Evolutionary conservation across 2,329 filamentous ascomycete genomes (phyloP).

Genomic region (Alternaria sp.): DNA sequence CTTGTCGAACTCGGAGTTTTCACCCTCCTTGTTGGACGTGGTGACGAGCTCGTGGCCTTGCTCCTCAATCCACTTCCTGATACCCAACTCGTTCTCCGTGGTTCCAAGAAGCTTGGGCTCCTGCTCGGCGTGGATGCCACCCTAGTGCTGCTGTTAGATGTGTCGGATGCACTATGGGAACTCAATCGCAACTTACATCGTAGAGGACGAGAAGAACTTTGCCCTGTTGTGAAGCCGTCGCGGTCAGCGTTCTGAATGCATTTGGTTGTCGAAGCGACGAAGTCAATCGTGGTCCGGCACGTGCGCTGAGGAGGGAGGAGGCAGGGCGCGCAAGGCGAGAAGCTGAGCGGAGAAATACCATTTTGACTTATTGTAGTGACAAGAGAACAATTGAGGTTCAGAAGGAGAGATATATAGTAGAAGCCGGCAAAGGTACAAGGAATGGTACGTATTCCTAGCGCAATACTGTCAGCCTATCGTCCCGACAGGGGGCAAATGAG

Average conservation of each 20-base stretch:
- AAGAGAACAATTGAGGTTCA: slow-evolving; percentile 29
- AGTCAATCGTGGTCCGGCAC: slow-evolving; percentile 53
- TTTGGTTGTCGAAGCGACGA: slow-evolving; percentile 58
- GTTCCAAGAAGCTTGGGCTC: slow-evolving; percentile 91
- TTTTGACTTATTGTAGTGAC: slow-evolving; percentile 52
- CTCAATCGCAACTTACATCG: slow-evolving; percentile 69
- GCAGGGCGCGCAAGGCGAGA: slow-evolving; percentile 66
- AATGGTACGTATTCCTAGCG: slow-evolving; percentile 41
- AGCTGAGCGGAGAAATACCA: slow-evolving; percentile 70
- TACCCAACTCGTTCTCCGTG: slow-evolving; percentile 96
- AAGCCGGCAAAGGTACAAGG: slow-evolving; percentile 23
- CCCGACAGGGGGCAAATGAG: slow-evolving; percentile 23
- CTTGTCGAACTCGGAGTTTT: slow-evolving; percentile 91
- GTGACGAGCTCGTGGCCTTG: slow-evolving; percentile 96
- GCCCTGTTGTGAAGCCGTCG: slow-evolving; percentile 77
- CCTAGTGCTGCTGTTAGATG: slow-evolving; percentile 55
- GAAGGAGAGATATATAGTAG: slow-evolving; percentile 37
- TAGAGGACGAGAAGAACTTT: slow-evolving; percentile 95
- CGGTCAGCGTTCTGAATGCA: slow-evolving; percentile 69
- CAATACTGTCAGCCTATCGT: slow-evolving; percentile 36
- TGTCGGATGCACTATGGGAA: slow-evolving; percentile 18
- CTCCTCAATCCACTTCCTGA: slow-evolving; percentile 97
- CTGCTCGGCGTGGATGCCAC: slow-evolving; percentile 84
- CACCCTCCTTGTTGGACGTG: slow-evolving; percentile 96
- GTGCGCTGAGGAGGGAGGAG: slow-evolving; percentile 60